phyloP scores from a whole-genome alignment of 73 alveolate species.

The Paramecium biaurelia region DNA sequence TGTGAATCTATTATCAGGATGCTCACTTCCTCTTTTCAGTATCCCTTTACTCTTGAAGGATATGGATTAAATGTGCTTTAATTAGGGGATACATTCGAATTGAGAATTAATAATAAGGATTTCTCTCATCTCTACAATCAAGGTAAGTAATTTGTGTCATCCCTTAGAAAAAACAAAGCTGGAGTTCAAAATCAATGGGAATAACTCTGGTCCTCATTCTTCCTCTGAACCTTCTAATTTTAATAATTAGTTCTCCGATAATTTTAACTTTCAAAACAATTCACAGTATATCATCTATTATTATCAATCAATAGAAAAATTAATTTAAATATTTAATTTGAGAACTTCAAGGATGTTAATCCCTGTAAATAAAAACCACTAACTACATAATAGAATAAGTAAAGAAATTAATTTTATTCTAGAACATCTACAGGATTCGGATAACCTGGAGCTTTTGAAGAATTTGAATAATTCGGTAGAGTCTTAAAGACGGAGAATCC shows the following conservation, averaged over 20 bases:
- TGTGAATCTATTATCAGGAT: background rate
- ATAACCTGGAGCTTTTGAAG: background rate
- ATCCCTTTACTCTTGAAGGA: constrained; percentile 48
- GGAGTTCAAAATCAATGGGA: too few relatives aligned
- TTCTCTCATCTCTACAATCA: background rate
- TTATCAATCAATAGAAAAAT: background rate
- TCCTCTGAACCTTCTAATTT: background rate
- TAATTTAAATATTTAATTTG: background rate
- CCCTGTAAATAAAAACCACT: background rate
- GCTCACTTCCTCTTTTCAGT: constrained; percentile 13
- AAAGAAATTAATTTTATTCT: background rate
- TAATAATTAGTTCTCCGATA: too few relatives aligned
- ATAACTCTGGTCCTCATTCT: too few relatives aligned
- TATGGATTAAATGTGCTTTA: background rate
- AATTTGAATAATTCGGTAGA: constrained; percentile 11
- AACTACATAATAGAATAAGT: background rate
- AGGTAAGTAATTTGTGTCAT: background rate
- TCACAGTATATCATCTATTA: background rate
- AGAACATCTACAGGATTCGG: background rate
- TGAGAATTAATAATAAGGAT: constrained; percentile 35
- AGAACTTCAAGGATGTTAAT: background rate
- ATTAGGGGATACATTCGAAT: constrained; percentile 26
- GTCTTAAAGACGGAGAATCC: background rate
- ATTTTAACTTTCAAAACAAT: background rate
- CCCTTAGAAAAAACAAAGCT: background rate